Base-by-base conservation (phyloP, 1,284 basidiomycete species). In the Fomitopsis pinicola region DNA sequence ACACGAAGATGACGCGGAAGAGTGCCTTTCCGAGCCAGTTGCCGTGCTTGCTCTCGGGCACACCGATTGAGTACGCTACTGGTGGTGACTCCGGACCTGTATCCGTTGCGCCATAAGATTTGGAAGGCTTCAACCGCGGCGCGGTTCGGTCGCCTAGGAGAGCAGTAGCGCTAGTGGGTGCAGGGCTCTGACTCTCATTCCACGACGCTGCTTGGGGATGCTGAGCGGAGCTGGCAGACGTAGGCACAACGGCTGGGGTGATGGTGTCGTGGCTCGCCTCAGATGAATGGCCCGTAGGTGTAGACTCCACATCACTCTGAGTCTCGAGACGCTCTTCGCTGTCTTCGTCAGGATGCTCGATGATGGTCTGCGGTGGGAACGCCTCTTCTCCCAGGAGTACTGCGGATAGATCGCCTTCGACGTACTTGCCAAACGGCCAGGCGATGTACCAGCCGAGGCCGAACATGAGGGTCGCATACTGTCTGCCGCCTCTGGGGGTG, bases 341-440 rank as follows among this genome's bases (percentile, higher is more conserved):
- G 15, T 54, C 57, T 44, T 53, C 61, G n/a, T 57, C 60, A 12
- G 57, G 54, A 50, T 60, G 58, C 30, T 61, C 59, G 8, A 44
- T 28, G 10, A 53, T 52, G 46, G 48, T 56, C 12, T 62, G 62
- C 35, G 69, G 60, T 35, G 74, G 78, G 54, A 77, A 76, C 22
- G 77, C 78, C 44, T 80, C 82, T 44, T 82, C 80, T 14, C 76
- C 76, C 3, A 75, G 71, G 5, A 78, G 73, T 8, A 76, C 72
- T 35, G 82, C 77, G 28, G 80, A 79, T 26, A 84, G 72, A 63
- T 92, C 91, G 5, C 95, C 94, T 74, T 98, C 96, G 61, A 99
- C 94, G 71, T 98, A 99, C 75, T 98, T 98, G 42, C 94, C 97
- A 73, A 99, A 99, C 1, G 97, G 97, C 97, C 97, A 99, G 40